Evolutionary conservation across 2,329 filamentous ascomycete genomes (phyloP), one percentile per base, ranked within the genome.

Genomic region (Raffaelea ambrosiae): DNA sequence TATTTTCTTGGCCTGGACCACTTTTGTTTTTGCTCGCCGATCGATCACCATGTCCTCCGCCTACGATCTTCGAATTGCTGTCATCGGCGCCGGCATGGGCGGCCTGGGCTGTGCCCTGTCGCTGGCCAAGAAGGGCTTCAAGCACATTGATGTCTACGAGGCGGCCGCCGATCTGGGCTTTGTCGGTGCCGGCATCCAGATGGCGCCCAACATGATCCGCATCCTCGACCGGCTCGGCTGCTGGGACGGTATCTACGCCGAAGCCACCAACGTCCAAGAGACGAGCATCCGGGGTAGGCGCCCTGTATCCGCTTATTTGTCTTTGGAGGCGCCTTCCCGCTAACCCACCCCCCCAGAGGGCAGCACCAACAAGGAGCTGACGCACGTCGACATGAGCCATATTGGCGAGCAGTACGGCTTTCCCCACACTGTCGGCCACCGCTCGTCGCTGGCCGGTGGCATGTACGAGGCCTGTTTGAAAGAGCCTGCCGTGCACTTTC

Each of bases 171-270:
- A 80, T 54, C 73, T 91, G 4, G 86, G 86, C 5, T 91, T 91
- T 57, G 86, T 91, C 1, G 88, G 88, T 21, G 88, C 88, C 1
- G 88, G 88, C 5, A 91, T 93, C 54, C 88, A 94, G 61, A 72
- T 91, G 49, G 85, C 87, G 0, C 87, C 87, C 0, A 94, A 93
- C 55, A 85, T 91, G 75, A 81, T 83, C 3, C 77, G 85, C 2
- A 84, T 93, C 9, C 72, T 93, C 13, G 82, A 88, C 59, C 70
- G 74, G 14, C 67, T 90, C 36, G 86, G 83, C 10, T 84, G 84
- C 50, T 91, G 86, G 86, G 66, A 74, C 18, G 71, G 74, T 16
- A 87, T 93, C 52, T 78, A 78, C 53, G 74, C 70, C 35, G 84
- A 89, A 61, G 84, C 84, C 3, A 86, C 86, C 0, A 75, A 83